Evolutionary conservation across 345 rosid species (phyloP), one percentile per base, ranked within the genome.

Genomic region (Draba incana): DNA sequence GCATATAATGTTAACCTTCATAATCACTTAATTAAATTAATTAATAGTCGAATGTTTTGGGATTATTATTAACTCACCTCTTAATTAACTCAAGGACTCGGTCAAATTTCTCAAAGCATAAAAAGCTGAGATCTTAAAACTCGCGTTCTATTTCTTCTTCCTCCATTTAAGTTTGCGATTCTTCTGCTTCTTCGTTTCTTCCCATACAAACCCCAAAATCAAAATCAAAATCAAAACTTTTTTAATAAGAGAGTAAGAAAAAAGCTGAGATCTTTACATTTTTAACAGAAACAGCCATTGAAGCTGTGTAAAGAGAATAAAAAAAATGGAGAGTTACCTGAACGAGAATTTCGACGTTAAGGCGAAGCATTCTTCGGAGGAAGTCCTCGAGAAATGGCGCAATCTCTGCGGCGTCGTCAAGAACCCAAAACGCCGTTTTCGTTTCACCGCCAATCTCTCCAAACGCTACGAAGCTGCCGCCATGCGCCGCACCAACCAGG

Each of bases 391-490:
- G 65, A 83, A 73, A 82, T 89, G 96, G 96, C 80, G 96, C 60
- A 79, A 83, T 13, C 64, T 81, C 8, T 88, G 95, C 10, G 84
- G 89, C 0, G 75, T 87, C 8, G 98, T 92, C 56, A 92, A 92
- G 83, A 92, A 92, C 57, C 98, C 88, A 4, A 92, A 89, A 66
- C 82, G 96, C 11, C 70, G 98, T 10, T 89, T 89, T 71, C 96
- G 96, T 2, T 88, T 86, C 82, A 86, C 92, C 0, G 92, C 96
- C 56, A 92, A 92, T 62, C 86, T 92, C 68, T 77, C 92, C 78
- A 92, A 92, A 63, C 90, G 98, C 35, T 27, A 55, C 41, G 96
- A 92, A 77, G 98, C 95, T 10, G 96, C 90, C 38, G 92, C 85
- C 4, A 92, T 92, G 96, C 94, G 98, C 1, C 77, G 76, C 4